phyloP scores from a whole-genome alignment of 1,139 yeast genomes.

The Taphrina pruni region DNA sequence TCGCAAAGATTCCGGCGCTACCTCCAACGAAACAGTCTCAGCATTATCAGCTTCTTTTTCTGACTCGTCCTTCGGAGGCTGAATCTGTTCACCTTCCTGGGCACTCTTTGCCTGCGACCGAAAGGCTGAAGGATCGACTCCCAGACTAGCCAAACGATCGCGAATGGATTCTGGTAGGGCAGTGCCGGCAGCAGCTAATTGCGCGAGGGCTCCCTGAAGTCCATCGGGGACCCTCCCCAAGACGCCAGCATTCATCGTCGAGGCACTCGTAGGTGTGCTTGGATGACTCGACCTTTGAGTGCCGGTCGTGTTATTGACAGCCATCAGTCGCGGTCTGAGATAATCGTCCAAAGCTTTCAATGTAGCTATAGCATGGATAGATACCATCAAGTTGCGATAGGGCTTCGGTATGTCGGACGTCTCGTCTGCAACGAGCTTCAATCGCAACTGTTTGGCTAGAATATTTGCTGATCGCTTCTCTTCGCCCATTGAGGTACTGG shows the following conservation, averaged over 20 bases:
- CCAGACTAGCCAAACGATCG: constrained; percentile 18
- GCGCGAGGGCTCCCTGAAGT: constrained; percentile 23
- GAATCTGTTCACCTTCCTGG: background rate
- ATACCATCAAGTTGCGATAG: constrained; percentile 56
- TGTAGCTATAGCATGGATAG: constrained; percentile 91
- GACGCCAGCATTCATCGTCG: background rate
- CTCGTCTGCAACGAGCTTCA: constrained; percentile 58
- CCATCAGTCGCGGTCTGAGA: constrained; percentile 46
- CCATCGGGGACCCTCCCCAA: constrained; percentile 4
- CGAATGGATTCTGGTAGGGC: constrained; percentile 20
- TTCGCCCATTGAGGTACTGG: constrained; percentile 52
- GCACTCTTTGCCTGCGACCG: background rate
- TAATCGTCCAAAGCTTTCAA: constrained; percentile 74
- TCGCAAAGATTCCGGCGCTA: background rate
- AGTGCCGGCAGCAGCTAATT: constrained; percentile 31
- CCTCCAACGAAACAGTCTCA: background rate
- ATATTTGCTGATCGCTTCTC: constrained; percentile 58
- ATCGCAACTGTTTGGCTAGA: constrained; percentile 73
- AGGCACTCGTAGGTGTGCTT: constrained; percentile 4
- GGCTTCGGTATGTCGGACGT: constrained; percentile 47
- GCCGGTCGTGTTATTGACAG: background rate
- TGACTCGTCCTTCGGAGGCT: background rate
- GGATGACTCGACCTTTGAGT: constrained; percentile 6
- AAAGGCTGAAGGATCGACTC: constrained; percentile 13
- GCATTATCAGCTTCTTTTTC: background rate